phyloP scores from a whole-genome alignment of 1,284 basidiomycete species.

The Inonotus hispidus region DNA sequence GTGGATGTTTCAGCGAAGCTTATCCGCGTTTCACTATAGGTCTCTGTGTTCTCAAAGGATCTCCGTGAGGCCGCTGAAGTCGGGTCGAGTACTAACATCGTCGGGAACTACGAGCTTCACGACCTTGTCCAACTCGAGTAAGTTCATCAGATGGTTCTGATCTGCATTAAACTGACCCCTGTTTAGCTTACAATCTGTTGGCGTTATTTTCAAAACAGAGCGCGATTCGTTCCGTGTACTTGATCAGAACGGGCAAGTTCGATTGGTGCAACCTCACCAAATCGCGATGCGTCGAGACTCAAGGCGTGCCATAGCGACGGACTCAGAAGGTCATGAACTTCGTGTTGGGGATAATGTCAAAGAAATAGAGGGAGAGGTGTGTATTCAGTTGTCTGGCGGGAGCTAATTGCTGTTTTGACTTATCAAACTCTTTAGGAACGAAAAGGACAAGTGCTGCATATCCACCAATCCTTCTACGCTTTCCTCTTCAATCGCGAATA shows the following conservation, averaged over 20 bases:
- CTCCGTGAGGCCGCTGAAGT: constrained; percentile 96
- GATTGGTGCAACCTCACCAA: constrained; percentile 90
- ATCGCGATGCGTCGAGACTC: constrained; percentile 90
- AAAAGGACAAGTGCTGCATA: constrained; percentile 92
- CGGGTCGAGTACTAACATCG: constrained; percentile 81
- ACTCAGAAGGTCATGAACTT: constrained; percentile 82
- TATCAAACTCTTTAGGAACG: constrained; percentile 46
- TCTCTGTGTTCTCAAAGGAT: constrained; percentile 97
- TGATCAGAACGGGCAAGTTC: constrained; percentile 89
- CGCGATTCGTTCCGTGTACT: constrained; percentile 92
- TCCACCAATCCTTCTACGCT: constrained; percentile 91
- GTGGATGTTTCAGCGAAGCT: background rate
- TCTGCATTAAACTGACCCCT: background rate
- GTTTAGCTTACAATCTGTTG: constrained; percentile 81
- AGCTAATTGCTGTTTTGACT: background rate
- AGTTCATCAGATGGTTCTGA: constrained; percentile 30
- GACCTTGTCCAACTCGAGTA: constrained; percentile 96
- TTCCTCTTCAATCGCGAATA: constrained; percentile 94
- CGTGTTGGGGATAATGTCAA: constrained; percentile 90
- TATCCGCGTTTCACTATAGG: constrained; percentile 37
- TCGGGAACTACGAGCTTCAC: constrained; percentile 93
- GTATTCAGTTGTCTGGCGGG: background rate
- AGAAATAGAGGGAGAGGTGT: constrained; percentile 85
- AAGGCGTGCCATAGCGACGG: constrained; percentile 81
- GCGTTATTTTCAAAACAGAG: constrained; percentile 97